Evolutionary conservation across 768 basidiomycete species (phyloP), one percentile per base, ranked within the genome.

Genomic region (Saitozyma podzolica): DNA sequence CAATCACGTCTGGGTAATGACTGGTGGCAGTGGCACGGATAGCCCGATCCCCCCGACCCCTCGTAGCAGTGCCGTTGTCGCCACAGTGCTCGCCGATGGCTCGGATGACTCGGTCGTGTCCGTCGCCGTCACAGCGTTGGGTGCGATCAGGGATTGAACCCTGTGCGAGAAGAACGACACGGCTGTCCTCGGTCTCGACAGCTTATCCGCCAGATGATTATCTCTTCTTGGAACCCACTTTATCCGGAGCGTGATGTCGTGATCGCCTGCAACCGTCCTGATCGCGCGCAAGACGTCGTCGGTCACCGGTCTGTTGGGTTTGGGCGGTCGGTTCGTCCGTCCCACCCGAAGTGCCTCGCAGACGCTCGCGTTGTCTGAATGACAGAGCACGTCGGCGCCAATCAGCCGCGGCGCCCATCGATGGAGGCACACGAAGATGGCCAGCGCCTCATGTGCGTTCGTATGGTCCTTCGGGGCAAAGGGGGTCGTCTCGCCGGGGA

Each of bases 131-230:
- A 29, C 29, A 29, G 29, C 29, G 29, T 29, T 29, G 29, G 29
- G 29, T 29, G 29, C 29, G 29, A 29, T 29, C 29, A 29, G 29
- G 29, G 29, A 2, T 29, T 29, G 29, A 5, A 29, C 29, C 29
- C 29, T 29, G 29, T 29, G 29, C 29, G 29, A 29, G 29, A 29
- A 29, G 29, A 29, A 29, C 29, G 29, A 29, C 29, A 29, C 29
- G 2, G 29, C 29, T 5, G 29, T 29, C 29, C 29, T 29, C 29
- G 29, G 29, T 29, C 29, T 29, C 29, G 29, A 29, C 2, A 54
- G 53, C 53, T n/a, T 10, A 19, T 54, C 53, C 9, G 53, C 53
- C 17, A 54, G 53, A 40, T 11, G 20, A 37, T 54, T 54, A n/a
- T 54, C 17, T 14, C 29, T 29, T 37, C 53, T 29, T 10, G 53